A percentile compares a stretch with the other conserved stretches of the same genome.
These are phyloP conservation scores for Arachis stenosperma DNA, from an alignment of 306 rosid genomes.

Conservation along the genomic window DNA sequence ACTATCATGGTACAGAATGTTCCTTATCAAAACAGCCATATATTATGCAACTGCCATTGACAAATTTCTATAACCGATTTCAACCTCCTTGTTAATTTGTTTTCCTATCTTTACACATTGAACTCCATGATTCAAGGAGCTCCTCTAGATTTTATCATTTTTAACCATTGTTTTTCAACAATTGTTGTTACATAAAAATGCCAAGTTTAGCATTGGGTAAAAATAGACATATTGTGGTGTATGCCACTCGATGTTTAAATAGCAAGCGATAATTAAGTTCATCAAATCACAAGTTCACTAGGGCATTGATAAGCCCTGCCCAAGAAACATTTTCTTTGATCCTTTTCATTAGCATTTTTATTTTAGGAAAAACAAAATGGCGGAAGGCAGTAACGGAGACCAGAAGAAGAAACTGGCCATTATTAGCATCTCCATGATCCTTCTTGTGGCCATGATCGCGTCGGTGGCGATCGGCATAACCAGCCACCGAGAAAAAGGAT, in stretches of 20 bases:
- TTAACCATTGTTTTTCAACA: constrained; percentile 25
- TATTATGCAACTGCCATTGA: not conserved
- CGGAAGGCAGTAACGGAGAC: not conserved
- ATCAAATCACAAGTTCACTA: constrained; percentile 15
- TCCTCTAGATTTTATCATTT: constrained; percentile 23
- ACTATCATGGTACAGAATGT: too few relatives aligned
- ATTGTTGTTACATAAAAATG: not conserved
- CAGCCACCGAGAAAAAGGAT: too few relatives aligned
- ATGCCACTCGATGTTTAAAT: constrained; percentile 16
- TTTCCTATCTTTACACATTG: not conserved
- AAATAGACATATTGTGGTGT: constrained; percentile 10
- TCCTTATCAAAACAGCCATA: too few relatives aligned
- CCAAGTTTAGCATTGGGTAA: constrained; percentile 23
- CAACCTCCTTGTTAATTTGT: not conserved
- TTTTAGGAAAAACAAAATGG: constrained; percentile 9
- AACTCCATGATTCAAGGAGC: constrained; percentile 35
- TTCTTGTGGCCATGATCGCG: constrained; percentile 39
- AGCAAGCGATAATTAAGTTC: not conserved
- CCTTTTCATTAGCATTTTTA: constrained; percentile 7
- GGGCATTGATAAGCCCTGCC: constrained; percentile 35
- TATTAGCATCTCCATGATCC: constrained; percentile 41
- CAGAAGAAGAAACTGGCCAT: constrained; percentile 2
- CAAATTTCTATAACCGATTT: not conserved
- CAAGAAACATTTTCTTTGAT: constrained; percentile 3
- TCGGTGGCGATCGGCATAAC: not conserved